Conservation (phyloP, 495 filamentous ascomycete species). For the Xylaria cubensis region DNA sequence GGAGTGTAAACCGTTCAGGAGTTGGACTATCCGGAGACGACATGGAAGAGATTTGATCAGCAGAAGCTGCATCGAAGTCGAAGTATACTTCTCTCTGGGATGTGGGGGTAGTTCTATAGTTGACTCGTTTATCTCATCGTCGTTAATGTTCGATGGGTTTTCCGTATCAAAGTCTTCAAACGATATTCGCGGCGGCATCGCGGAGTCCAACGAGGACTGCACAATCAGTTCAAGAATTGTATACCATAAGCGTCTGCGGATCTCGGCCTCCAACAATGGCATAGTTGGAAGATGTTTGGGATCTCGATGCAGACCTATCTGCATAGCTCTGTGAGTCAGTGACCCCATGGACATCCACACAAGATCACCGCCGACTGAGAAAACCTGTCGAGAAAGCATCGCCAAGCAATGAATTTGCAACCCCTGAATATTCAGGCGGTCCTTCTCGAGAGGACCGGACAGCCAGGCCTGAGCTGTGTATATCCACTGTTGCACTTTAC, state of each 20-base stretch:
- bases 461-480: conserved; percentile 64
- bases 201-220: conserved; percentile 63
- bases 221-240: conserved; percentile 66
- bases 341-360: conserved; percentile 64
- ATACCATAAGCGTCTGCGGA: conserved; percentile 66
- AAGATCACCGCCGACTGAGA: conserved; percentile 59
- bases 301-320: conserved; percentile 66
- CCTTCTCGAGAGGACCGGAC: conserved; percentile 58
- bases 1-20: conserved; percentile 57
- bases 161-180: conserved; percentile 60
- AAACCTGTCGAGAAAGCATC: conserved; percentile 59
- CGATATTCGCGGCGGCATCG: conserved; percentile 59
- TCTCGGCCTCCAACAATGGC: conserved; percentile 56
- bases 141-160: conserved; percentile 63
- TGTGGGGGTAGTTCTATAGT: conserved; percentile 45
- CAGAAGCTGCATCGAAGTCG: conserved; percentile 59
- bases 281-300: conserved; percentile 59
- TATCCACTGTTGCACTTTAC: conserved; percentile 57
- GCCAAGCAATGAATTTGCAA: conserved; percentile 63
- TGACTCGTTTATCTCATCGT: conserved; percentile 58
- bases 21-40: conserved; percentile 56
- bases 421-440: conserved; percentile 55
- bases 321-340: conserved; percentile 61
- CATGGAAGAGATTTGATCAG: conserved; percentile 55
- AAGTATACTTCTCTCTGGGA: conserved; percentile 49